Conservation (phyloP, 1,284 basidiomycete species). For the Heterobasidion parviporum region DNA sequence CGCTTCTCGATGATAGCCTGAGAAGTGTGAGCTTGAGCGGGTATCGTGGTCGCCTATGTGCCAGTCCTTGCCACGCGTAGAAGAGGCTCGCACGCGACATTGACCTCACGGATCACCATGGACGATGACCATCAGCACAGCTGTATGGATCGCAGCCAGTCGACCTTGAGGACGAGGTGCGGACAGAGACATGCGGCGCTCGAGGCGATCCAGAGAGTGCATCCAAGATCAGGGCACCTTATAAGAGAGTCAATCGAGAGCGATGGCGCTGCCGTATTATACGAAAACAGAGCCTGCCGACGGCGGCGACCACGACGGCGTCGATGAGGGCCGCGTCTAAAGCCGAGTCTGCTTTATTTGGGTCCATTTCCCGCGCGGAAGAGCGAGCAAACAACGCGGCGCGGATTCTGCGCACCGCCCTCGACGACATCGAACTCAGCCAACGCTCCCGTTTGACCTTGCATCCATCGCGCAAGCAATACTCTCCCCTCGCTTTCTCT, state of each 20-base stretch:
- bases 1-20: too few species aligned
- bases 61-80: too few species aligned
- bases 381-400: slow-evolving; percentile 3
- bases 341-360: neutral
- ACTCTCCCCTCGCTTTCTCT: neutral
- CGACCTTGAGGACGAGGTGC: neutral
- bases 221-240: neutral
- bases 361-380: slow-evolving; percentile 5
- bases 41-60: too few species aligned
- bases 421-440: slow-evolving; percentile 2
- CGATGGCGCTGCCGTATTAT: neutral
- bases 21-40: too few species aligned
- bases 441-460: neutral
- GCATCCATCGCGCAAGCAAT: neutral
- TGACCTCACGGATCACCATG: too few species aligned
- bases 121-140: too few species aligned
- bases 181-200: neutral
- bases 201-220: too few species aligned
- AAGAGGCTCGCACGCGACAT: too few species aligned
- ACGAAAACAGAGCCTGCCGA: neutral
- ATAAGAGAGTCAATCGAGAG: neutral
- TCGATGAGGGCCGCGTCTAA: neutral
- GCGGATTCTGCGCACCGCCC: neutral
- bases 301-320: neutral
- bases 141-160: neutral